phyloP scores from a whole-genome alignment of 2,329 filamentous ascomycete species.

The Fusarium lateritium region DNA sequence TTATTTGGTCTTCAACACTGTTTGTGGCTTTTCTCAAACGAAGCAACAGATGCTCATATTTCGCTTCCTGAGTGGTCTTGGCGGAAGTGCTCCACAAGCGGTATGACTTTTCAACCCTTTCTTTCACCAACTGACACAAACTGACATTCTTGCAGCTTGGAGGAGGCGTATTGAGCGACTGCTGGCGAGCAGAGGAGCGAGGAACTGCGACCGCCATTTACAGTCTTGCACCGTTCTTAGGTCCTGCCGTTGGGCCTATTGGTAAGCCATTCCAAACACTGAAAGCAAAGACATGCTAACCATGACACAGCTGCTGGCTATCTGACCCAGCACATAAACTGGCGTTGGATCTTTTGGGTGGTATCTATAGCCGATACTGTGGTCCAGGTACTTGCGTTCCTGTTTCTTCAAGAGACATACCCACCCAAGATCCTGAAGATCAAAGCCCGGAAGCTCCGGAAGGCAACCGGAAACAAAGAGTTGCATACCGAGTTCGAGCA shows the following conservation, averaged over 20 bases:
- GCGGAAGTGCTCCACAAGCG: conserved; percentile 63
- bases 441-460: conserved; percentile 50
- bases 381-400: conserved; percentile 54
- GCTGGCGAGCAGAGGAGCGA: conserved; percentile 60
- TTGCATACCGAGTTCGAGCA: conserved; percentile 51
- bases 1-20: conserved; percentile 69
- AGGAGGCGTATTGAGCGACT: conserved; percentile 63
- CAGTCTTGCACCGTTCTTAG: conserved; percentile 60
- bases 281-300: not conserved
- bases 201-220: conserved; percentile 53
- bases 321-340: conserved; percentile 55
- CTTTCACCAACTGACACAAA: accelerated
- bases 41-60: conserved; percentile 64
- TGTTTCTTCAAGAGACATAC: conserved; percentile 59
- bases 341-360: conserved; percentile 63
- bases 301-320: conserved; percentile 54
- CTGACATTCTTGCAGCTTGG: conserved; percentile 53
- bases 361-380: conserved; percentile 56
- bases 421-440: conserved; percentile 51
- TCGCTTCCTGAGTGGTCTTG: conserved; percentile 64
- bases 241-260: conserved; percentile 60
- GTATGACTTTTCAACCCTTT: conserved; percentile 36
- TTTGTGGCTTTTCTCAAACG: conserved; percentile 64
- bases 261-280: conserved; percentile 30
- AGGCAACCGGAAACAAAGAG: conserved; percentile 48